phyloP scores from a whole-genome alignment of 176 grass and related monocot genomes.

The Carex littledalei region DNA sequence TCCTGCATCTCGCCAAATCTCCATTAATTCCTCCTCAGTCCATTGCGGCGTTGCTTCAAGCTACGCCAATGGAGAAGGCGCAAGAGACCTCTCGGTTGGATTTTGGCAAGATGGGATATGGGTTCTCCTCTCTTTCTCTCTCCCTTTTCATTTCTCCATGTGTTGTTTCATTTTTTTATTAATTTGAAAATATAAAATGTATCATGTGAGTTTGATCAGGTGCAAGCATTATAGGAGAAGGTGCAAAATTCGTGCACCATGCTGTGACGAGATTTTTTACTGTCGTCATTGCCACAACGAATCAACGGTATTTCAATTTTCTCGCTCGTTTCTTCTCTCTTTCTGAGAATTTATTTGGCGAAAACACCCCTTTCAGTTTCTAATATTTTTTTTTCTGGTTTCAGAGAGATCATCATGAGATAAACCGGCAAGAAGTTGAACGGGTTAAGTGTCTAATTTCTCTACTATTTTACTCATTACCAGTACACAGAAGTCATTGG shows the following conservation, averaged over 20 bases:
- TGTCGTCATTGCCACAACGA: constrained; percentile 95
- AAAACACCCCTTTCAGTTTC: not conserved
- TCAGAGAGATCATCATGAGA: constrained; percentile 73
- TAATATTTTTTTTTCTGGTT: constrained; percentile 10
- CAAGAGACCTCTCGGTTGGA: constrained; percentile 34
- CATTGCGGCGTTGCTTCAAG: not conserved
- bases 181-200: not conserved
- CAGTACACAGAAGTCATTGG: not conserved
- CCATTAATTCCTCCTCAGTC: not conserved
- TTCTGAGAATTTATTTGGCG: not conserved
- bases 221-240: constrained; percentile 91
- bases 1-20: constrained; percentile 19
- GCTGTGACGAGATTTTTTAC: constrained; percentile 73
- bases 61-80: constrained; percentile 31
- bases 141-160: not conserved
- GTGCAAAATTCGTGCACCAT: constrained; percentile 80
- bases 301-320: constrained; percentile 40
- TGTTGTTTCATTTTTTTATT: not conserved
- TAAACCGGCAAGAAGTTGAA: constrained; percentile 56
- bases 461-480: not conserved
- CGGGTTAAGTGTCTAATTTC: constrained; percentile 21
- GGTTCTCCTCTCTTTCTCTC: constrained; percentile 22
- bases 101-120: constrained; percentile 78
- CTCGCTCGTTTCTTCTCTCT: not conserved
- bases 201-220: constrained; percentile 23